Base-by-base conservation (phyloP, 2,329 filamentous ascomycete species). In the Aspergillus pseudotamarii region DNA sequence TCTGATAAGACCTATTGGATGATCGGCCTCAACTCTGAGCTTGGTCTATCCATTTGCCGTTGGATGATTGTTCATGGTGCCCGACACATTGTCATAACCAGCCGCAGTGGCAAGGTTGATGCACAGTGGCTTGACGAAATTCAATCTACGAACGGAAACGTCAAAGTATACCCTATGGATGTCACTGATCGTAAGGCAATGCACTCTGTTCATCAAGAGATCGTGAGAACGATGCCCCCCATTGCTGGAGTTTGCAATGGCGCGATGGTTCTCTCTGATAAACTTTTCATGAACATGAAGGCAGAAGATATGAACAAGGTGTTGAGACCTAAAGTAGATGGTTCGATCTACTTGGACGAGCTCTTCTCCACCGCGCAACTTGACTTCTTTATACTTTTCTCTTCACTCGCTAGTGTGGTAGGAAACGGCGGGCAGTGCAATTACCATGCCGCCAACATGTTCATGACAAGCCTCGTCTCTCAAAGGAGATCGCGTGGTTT, bases 221-320 rank as follows among this genome's bases (percentile, higher is more conserved):
- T n/a, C 19, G 12, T 23, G 30, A 32, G 30, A 32, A 32, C 30
- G 9, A 32, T 36, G 30, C 53, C 53, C 19, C 53, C 53, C n/a
- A 55, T 55, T 23, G 53, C 12, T n/a, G 53, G 53, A 21, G 53
- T 55, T 28, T 55, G 53, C 32, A 34, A 55, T 38, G 53, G 30
- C 8, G 26, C 53, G 11, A 34, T 55, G 53, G 53, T 28, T 38
- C 32, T 55, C 30, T 55, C 53, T 9, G 28, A 55, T 32, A 36
- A 55, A 38, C 12, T 28, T 3, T 55, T 34, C 30, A 32, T 34
- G 21, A 21, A 55, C 38, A 55, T 28, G 16, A 12, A 21, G 9
- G 53, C 30, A 38, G 53, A 55, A 3, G 53, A 38, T 8, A n/a
- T 28, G 30, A 32, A 8, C 5, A 12, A 34, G 19, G 53, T 34